Conservation (phyloP, 2,329 filamentous ascomycete species). For the Scedosporium minutisporum region DNA sequence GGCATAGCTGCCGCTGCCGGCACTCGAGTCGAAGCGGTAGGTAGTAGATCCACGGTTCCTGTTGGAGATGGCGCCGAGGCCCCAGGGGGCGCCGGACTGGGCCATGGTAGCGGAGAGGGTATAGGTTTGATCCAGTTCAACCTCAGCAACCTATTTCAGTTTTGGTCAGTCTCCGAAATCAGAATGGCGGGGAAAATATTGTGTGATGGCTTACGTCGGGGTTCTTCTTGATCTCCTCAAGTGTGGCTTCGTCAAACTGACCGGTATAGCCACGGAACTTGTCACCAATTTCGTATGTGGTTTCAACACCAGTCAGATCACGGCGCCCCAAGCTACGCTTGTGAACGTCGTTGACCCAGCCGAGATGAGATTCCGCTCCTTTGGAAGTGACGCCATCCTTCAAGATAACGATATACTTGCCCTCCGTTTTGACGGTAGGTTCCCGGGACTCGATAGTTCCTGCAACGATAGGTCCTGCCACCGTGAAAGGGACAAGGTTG, state of each 20-base stretch:
- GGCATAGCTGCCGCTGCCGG: conserved; percentile 15
- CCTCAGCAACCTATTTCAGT: not conserved
- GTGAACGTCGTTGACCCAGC: conserved; percentile 23
- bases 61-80: conserved; percentile 23
- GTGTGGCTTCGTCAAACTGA: conserved; percentile 8
- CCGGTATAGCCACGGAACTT: conserved; percentile 10
- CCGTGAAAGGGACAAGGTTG: conserved; percentile 13
- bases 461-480: conserved; percentile 11
- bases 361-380: conserved; percentile 24
- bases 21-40: conserved; percentile 14
- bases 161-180: not conserved
- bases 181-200: not conserved
- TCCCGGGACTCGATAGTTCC: conserved; percentile 10
- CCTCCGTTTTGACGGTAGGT: conserved; percentile 14
- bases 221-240: conserved; percentile 11
- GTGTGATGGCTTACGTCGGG: not conserved
- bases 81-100: conserved; percentile 21
- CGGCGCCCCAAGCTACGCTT: conserved; percentile 13
- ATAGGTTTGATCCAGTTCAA: conserved; percentile 6
- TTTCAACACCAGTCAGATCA: not conserved
- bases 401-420: conserved; percentile 36
- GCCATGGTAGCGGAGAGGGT: conserved; percentile 9
- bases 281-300: conserved; percentile 1
- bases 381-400: conserved; percentile 23
- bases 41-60: conserved; percentile 14